A percentile compares a stretch with the other conserved stretches of the same genome.
Evolutionary conservation across 257 asterid genomes (phyloP).

Genomic region (Eustoma russellianum): DNA sequence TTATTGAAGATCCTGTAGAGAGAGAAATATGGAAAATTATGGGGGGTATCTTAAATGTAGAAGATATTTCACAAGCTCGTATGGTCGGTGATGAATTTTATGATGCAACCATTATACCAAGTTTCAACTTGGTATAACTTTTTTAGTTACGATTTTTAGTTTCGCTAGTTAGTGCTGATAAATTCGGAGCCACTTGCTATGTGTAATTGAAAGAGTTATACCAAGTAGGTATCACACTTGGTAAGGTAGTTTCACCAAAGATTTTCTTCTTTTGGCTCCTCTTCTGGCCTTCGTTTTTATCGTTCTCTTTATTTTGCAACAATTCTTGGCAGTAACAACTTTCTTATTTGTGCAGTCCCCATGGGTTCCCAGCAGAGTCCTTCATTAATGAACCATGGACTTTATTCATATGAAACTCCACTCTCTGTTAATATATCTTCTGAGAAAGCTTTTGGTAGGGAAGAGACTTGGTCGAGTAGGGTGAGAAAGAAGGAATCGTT

Average conservation of each 20-base stretch:
- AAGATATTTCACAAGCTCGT: background rate
- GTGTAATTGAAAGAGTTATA: too few relatives aligned
- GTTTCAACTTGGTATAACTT: too few relatives aligned
- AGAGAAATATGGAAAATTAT: too few relatives aligned
- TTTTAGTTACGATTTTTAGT: too few relatives aligned
- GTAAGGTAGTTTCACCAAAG: too few relatives aligned
- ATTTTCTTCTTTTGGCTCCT: too few relatives aligned
- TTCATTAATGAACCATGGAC: constrained; percentile 37
- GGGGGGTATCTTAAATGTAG: too few relatives aligned
- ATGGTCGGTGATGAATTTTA: too few relatives aligned
- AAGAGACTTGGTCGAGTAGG: constrained; percentile 50
- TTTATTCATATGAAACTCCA: constrained; percentile 37
- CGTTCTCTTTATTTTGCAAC: constrained; percentile 2
- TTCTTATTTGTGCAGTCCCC: constrained; percentile 42
- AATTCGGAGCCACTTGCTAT: too few relatives aligned
- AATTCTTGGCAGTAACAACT: background rate
- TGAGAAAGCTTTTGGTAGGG: constrained; percentile 38
- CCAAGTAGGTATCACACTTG: too few relatives aligned
- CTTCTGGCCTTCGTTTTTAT: background rate
- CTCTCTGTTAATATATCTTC: constrained; percentile 35
- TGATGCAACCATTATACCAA: too few relatives aligned
- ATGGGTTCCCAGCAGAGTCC: constrained; percentile 64
- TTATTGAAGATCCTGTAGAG: background rate
- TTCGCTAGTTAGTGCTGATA: too few relatives aligned
- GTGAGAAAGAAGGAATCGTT: constrained; percentile 58